These are phyloP conservation scores for Yamadazyma membranifaciens DNA, from an alignment of 1,139 yeast species.

Conservation along the genomic window DNA sequence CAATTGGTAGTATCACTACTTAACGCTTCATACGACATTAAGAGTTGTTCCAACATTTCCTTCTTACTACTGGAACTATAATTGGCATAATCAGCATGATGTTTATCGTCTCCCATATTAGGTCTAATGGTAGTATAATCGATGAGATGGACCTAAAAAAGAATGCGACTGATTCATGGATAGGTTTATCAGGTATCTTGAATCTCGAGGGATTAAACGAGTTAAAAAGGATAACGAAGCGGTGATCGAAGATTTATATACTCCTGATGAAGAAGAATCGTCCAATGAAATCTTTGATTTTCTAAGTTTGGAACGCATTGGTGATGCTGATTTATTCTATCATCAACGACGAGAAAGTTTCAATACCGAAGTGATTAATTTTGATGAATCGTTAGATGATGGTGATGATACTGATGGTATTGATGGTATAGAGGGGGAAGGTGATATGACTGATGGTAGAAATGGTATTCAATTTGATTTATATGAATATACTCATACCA, in stretches of 20 bases:
- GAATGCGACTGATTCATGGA: background rate
- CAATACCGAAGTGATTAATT: slow-evolving; percentile 7
- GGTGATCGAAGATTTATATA: background rate
- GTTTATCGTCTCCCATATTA: background rate
- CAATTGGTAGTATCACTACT: slow-evolving; percentile 65
- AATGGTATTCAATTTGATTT: background rate
- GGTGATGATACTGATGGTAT: background rate
- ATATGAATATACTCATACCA: slow-evolving; percentile 3
- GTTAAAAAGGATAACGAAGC: slow-evolving; percentile 1
- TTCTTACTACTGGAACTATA: slow-evolving; percentile 41
- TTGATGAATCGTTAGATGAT: background rate
- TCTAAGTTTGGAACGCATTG: slow-evolving; percentile 13
- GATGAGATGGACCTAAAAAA: background rate
- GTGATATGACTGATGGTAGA: background rate
- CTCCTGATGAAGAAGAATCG: slow-evolving; percentile 3
- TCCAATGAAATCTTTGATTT: slow-evolving; percentile 15
- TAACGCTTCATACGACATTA: slow-evolving; percentile 66
- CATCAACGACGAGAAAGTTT: slow-evolving; percentile 23
- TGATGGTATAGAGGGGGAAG: slow-evolving; percentile 1
- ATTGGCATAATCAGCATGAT: slow-evolving; percentile 67
- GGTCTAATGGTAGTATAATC: background rate
- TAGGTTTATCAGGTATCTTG: slow-evolving; percentile 8
- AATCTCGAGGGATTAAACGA: slow-evolving; percentile 6
- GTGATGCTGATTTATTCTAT: slow-evolving; percentile 29
- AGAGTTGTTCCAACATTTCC: slow-evolving; percentile 59